Conservation (phyloP, 306 rosid genomes). For the Begonia masoniana region DNA sequence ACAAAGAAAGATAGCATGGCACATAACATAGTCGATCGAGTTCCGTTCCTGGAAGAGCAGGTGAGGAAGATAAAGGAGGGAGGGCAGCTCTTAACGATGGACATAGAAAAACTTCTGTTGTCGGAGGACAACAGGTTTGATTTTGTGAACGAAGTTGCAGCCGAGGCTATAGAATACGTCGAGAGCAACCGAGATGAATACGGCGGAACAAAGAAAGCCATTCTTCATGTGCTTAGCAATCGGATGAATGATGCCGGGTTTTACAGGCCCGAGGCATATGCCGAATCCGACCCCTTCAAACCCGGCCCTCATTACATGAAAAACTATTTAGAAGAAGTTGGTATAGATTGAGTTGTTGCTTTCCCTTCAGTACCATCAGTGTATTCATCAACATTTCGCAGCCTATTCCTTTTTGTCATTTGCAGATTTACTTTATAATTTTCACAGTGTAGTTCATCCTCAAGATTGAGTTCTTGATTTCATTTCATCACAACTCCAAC, state of each 20-base stretch:
- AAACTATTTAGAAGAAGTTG: constrained; percentile 17
- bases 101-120: constrained; percentile 53
- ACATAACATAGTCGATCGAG: constrained; percentile 40
- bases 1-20: constrained; percentile 49
- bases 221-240: constrained; percentile 77
- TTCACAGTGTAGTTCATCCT: too few relatives aligned
- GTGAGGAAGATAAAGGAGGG: constrained; percentile 57
- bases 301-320: constrained; percentile 61
- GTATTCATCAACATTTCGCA: constrained; percentile 3
- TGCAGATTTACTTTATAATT: too few relatives aligned
- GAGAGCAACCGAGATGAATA: constrained; percentile 70
- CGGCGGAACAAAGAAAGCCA: constrained; percentile 81
- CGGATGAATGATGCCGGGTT: constrained; percentile 69
- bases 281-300: constrained; percentile 59
- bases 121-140: constrained; percentile 77
- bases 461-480: too few relatives aligned
- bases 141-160: constrained; percentile 82
- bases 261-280: constrained; percentile 68
- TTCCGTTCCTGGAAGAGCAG: constrained; percentile 91
- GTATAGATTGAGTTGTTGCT: too few relatives aligned
- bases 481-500: too few relatives aligned
- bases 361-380: not conserved
- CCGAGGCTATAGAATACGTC: constrained; percentile 67
- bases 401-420: too few relatives aligned
- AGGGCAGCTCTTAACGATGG: constrained; percentile 60